phyloP scores from a whole-genome alignment of 495 filamentous ascomycete species.

The Aspergillus ostianus region DNA sequence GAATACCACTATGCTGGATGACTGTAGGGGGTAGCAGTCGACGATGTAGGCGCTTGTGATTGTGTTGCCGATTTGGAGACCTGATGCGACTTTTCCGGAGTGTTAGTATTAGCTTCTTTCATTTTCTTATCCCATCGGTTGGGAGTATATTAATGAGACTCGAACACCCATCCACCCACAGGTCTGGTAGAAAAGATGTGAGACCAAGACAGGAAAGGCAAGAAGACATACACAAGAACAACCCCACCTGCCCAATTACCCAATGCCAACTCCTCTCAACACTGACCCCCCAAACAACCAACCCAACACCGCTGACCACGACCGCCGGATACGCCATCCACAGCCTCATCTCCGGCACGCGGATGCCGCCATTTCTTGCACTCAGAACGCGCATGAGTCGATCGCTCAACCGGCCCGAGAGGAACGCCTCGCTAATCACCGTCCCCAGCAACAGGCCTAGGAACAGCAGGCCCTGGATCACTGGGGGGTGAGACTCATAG shows the following conservation, averaged over 20 bases:
- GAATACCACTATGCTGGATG: conserved; percentile 59
- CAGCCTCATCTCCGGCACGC: conserved; percentile 57
- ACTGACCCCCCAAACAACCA: conserved; percentile 57
- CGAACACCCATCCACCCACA: no score
- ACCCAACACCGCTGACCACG: conserved; percentile 42
- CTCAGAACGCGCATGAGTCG: conserved; percentile 45
- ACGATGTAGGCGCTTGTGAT: conserved; percentile 56
- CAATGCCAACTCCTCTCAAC: conserved; percentile 57
- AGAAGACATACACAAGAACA: conserved; percentile 46
- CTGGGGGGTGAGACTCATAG: conserved; percentile 49
- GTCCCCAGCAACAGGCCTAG: conserved; percentile 58
- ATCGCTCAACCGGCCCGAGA: conserved; percentile 55
- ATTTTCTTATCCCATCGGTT: no score
- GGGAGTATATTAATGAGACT: no score
- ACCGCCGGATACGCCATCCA: conserved; percentile 60
- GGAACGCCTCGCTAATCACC: conserved; percentile 51
- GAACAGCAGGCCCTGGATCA: conserved; percentile 59
- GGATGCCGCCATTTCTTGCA: conserved; percentile 43
- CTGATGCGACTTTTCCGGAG: conserved; percentile 47
- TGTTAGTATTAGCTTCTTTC: conserved; percentile 8
- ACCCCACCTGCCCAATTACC: conserved; percentile 59
- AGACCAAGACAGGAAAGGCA: not conserved
- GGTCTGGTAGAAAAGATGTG: not conserved
- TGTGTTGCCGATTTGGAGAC: conserved; percentile 62
- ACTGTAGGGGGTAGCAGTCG: conserved; percentile 57